Conservation (phyloP, 2,329 filamentous ascomycete species). For the Exophiala sp. region DNA sequence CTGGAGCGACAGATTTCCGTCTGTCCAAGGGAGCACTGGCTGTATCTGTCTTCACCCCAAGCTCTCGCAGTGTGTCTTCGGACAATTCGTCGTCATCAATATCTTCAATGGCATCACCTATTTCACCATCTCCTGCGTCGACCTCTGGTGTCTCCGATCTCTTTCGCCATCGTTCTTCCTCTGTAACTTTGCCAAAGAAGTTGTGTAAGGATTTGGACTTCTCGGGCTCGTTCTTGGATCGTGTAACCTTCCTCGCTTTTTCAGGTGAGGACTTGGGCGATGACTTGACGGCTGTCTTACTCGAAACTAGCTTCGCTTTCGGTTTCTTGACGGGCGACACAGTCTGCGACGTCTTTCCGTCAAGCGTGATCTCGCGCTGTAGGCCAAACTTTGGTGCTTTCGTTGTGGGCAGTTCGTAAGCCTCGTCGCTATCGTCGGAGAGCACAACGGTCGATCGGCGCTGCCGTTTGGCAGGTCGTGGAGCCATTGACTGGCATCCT, state of each 20-base stretch:
- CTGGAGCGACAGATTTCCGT: constrained; percentile 7
- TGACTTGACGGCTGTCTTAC: constrained; percentile 11
- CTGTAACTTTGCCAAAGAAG: constrained; percentile 41
- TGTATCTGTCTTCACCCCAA: constrained; percentile 16
- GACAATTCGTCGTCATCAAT: constrained; percentile 33
- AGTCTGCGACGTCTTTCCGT: constrained; percentile 20
- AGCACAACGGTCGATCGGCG: constrained; percentile 26
- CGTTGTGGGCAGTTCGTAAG: constrained; percentile 4
- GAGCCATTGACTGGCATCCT: constrained; percentile 25
- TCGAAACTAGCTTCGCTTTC: constrained; percentile 7
- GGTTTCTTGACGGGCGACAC: constrained; percentile 13
- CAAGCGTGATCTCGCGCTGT: constrained; percentile 22
- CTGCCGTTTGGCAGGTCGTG: constrained; percentile 29
- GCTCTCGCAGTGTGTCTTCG: constrained; percentile 39
- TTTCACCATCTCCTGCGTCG: constrained; percentile 18
- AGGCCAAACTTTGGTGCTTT: constrained; percentile 5
- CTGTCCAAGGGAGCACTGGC: constrained; percentile 7
- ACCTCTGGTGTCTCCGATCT: constrained; percentile 29
- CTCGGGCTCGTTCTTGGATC: constrained; percentile 15
- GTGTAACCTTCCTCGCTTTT: constrained; percentile 31
- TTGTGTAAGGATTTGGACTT: constrained; percentile 38
- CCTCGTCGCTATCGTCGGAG: constrained; percentile 25
- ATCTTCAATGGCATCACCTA: constrained; percentile 33
- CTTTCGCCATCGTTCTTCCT: constrained; percentile 39
- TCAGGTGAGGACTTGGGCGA: constrained; percentile 34